Base-by-base conservation (phyloP, 2,329 filamentous ascomycete genomes). In the Diplodia intermedia region DNA sequence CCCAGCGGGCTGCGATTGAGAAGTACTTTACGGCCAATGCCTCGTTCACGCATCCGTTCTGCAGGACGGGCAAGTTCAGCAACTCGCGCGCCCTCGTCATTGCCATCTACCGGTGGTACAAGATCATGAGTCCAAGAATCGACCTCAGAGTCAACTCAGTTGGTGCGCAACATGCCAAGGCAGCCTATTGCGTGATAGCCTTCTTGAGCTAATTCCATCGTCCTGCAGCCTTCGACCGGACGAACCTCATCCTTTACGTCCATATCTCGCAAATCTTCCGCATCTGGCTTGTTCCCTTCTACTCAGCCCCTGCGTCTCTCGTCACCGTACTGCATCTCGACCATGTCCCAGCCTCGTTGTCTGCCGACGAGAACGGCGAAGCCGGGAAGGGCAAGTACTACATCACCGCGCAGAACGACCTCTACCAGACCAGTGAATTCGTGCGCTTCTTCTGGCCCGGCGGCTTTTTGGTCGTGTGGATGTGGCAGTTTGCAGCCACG, bases 11-110 rank as follows among this genome's bases (percentile, higher is more conserved):
- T 3, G 83, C 90, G 0, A 82, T 97, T 29, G 83, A 91, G 68
- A 83, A 82, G n/a, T 94, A 91, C 80, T 97, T 94, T 78, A 87
- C 89, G 0, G 85, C 85, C 11, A 82, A 90, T 73, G 91, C 91
- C 9, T 86, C 87, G 36, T 95, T 97, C 75, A 85, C 86, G 3
- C 92, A 97, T 72, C 92, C 92, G 0, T 90, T 94, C 77, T 93
- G 91, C 74, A 86, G 88, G 14, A 91, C 92, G 2, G 83, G 82
- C 53, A 82, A 78, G 69, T 86, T 84, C 71, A 74, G 80, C 12
- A 86, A 89, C 70, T 94, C 91, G 11, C 85, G 91, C 53, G 88
- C 84, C 79, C 76, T 91, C 6, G 84, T 96, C 20, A 81, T 86
- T 57, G 84, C 85, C 72, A 89, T 97, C 68, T 96, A 92, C 75